phyloP scores from a whole-genome alignment of 2,329 filamentous ascomycete genomes.

The Microdochium trichocladiopsis region DNA sequence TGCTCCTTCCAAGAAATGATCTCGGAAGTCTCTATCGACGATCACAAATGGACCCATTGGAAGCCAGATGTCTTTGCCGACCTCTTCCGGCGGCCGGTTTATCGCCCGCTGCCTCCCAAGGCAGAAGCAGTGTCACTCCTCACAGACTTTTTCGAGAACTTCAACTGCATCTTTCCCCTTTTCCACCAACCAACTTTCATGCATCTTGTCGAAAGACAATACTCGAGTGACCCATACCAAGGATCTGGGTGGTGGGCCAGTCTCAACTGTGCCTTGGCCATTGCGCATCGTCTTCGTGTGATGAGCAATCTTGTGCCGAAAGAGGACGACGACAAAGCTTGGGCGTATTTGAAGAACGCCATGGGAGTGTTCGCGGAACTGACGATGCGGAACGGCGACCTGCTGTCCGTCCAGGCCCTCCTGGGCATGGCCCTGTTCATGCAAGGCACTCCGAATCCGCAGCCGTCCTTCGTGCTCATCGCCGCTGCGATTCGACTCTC shows the following conservation, averaged over 20 bases:
- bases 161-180: conserved; percentile 97
- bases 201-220: conserved; percentile 91
- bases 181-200: conserved; percentile 98
- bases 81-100: conserved; percentile 79
- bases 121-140: conserved; percentile 82
- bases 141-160: conserved; percentile 95
- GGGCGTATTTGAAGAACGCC: conserved; percentile 94
- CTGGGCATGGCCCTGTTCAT: conserved; percentile 92
- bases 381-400: conserved; percentile 91
- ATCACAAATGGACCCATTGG: conserved; percentile 96
- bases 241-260: conserved; percentile 98
- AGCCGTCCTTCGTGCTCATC: conserved; percentile 86
- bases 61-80: conserved; percentile 96
- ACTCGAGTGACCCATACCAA: conserved; percentile 85
- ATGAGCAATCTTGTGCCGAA: conserved; percentile 91
- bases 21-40: conserved; percentile 78
- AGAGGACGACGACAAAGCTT: conserved; percentile 90
- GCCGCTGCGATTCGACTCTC: conserved; percentile 84
- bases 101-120: conserved; percentile 76
- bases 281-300: conserved; percentile 83
- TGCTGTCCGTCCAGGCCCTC: conserved; percentile 89
- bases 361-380: conserved; percentile 89
- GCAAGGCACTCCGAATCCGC: conserved; percentile 93
- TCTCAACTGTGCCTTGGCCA: conserved; percentile 88
- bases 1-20: conserved; percentile 94